A percentile compares a stretch with the other conserved stretches of the same genome.
Evolutionary conservation across 2,329 filamentous ascomycete species (phyloP).

Genomic region (Pseudogymnoascus pannorum): DNA sequence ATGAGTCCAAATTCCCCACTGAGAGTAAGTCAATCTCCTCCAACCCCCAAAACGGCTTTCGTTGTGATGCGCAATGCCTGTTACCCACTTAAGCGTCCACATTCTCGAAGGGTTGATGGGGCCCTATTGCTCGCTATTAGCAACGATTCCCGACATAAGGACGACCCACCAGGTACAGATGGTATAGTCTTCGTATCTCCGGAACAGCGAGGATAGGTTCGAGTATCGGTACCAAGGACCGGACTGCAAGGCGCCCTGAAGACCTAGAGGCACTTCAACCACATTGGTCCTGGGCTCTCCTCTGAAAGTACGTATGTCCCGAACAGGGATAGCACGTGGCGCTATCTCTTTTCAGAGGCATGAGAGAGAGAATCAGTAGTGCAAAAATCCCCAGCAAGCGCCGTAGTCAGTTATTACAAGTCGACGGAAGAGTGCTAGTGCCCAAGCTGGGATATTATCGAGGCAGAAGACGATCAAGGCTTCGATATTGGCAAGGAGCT

Average conservation of each 20-base stretch:
- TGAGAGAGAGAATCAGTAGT: slow-evolving; percentile 2
- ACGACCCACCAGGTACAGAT: slow-evolving; percentile 1
- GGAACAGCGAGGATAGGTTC: slow-evolving; percentile 3
- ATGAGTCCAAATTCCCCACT: slow-evolving; percentile 1
- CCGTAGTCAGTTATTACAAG: slow-evolving; percentile 2
- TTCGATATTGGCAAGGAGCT: slow-evolving; percentile 3
- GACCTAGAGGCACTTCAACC: background rate
- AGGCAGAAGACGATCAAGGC: slow-evolving; percentile 1
- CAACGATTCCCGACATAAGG: background rate
- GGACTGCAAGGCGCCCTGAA: background rate
- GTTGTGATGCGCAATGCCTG: slow-evolving; percentile 3
- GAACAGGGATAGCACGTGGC: slow-evolving; percentile 7
- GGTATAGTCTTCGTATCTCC: slow-evolving; percentile 1
- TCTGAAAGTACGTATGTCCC: slow-evolving; percentile 4
- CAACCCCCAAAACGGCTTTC: slow-evolving; percentile 2
- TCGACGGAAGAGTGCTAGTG: slow-evolving; percentile 7
- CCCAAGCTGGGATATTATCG: slow-evolving; percentile 4
- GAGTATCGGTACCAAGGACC: slow-evolving; percentile 4
- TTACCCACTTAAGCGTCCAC: slow-evolving; percentile 7
- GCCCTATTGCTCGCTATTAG: background rate
- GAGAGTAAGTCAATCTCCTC: background rate
- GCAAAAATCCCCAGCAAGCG: slow-evolving; percentile 5
- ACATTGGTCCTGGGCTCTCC: slow-evolving; percentile 1
- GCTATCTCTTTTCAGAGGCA: background rate
- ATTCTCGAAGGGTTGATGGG: background rate